phyloP scores from a whole-genome alignment of 2,329 filamentous ascomycete genomes.

The Fusarium udum region DNA sequence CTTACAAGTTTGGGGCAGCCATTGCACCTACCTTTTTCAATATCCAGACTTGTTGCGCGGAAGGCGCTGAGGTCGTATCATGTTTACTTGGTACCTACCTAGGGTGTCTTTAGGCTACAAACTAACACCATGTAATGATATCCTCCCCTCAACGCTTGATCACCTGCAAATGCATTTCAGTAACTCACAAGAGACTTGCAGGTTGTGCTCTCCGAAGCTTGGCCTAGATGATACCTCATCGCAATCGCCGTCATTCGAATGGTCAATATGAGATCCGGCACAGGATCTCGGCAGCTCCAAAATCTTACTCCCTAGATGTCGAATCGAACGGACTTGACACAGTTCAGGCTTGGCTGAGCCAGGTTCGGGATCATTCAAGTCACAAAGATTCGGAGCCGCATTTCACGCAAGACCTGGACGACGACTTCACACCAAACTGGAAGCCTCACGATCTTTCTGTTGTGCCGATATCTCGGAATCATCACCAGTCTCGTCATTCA shows the following conservation, averaged over 20 bases:
- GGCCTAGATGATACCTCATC: conserved; percentile 11
- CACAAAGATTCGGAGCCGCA: background rate
- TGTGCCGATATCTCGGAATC: background rate
- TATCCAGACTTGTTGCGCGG: background rate
- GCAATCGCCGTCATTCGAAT: background rate
- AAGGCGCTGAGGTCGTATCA: background rate
- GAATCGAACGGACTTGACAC: background rate
- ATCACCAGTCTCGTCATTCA: background rate
- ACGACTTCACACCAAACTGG: background rate
- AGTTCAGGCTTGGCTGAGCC: conserved; percentile 25
- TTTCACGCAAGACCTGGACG: background rate
- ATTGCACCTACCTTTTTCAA: background rate
- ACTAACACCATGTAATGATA: background rate
- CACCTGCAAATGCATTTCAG: background rate
- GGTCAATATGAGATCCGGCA: background rate
- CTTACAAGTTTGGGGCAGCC: background rate
- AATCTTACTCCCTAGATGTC: background rate
- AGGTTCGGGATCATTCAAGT: background rate
- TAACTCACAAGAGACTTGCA: background rate
- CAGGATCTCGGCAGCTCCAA: background rate
- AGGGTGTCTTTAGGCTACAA: background rate
- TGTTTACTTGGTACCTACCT: background rate
- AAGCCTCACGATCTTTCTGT: conserved; percentile 15
- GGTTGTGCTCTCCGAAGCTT: background rate
- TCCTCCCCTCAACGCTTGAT: background rate